Conservation (phyloP, 2,329 filamentous ascomycete genomes). For the Trichoderma simmonsii region DNA sequence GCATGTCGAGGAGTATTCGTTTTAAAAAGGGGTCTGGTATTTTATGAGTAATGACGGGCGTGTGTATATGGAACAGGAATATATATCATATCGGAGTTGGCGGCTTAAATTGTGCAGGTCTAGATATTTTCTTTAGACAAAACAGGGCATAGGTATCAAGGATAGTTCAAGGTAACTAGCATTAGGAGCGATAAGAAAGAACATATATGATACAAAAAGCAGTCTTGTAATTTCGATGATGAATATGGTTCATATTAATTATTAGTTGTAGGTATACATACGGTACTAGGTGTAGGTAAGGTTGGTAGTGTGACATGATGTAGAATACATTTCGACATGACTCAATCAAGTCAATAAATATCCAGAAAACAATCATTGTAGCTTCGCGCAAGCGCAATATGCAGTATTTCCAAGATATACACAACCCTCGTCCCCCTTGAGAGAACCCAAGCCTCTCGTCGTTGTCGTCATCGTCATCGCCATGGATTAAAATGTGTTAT, state of each 20-base stretch:
- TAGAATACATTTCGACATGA: background rate
- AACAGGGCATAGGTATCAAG: background rate
- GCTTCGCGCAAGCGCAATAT: background rate
- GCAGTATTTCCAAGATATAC: background rate
- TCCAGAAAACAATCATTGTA: background rate
- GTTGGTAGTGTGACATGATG: background rate
- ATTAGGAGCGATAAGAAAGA: background rate
- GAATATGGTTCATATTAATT: background rate
- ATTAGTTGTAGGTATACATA: background rate
- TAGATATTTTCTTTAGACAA: background rate
- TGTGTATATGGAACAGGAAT: background rate
- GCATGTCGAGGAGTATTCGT: constrained; percentile 59
- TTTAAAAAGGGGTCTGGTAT: constrained; percentile 30
- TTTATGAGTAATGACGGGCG: background rate
- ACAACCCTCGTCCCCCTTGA: background rate
- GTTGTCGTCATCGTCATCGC: background rate
- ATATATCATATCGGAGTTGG: background rate
- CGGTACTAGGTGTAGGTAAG: background rate
- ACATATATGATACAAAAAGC: background rate
- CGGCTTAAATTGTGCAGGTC: background rate
- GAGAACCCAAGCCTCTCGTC: background rate
- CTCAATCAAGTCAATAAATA: background rate
- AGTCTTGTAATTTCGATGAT: background rate
- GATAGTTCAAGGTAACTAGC: background rate
- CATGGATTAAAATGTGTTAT: background rate